Evolutionary conservation across 2,329 filamentous ascomycete species (phyloP), one percentile per base, ranked within the genome.

Genomic region (Ophiostoma sp.): DNA sequence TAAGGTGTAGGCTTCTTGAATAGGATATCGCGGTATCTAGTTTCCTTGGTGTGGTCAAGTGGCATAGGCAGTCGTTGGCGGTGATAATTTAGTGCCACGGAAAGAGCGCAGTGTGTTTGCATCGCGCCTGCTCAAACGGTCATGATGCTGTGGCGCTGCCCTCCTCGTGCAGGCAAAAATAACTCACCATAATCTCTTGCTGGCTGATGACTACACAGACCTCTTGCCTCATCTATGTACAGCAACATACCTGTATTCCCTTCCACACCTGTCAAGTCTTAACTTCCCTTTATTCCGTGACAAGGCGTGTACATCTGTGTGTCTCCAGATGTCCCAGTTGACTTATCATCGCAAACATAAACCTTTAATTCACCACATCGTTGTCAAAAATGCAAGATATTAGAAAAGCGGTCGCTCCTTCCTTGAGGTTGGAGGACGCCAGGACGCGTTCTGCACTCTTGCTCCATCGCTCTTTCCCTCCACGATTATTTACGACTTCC

Each of bases 391-490:
- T 55, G 50, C 42, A 48, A 12, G 7, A 63, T 22, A 22, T 6
- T 36, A 6, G 19, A 7, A 33, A 9, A 5, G 8, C 42, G 15
- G 42, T 33, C 25, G 36, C 33, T 64, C 59, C 9, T 64, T 42
- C 33, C n/a, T 3, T 17, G 2, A 42, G 33, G 33, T 5, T 17
- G n/a, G n/a, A 48, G 6, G 42, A 48, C 15, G 12, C 15, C 42
- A 48, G 42, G 6, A 48, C 42, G 42, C 42, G 42, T 19, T 48
- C 42, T 48, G 42, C 42, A 48, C 9, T 22, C 5, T 55, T 28
- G n/a, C n/a, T 52, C n/a, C 42, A n/a, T 72, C 59, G 28, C 59
- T 52, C 59, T 48, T 72, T 66, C 59, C 70, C n/a, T 19, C 17
- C 42, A 7, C 12, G 15, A 36, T 31, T 22, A 17, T 36, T 31